Conservation (phyloP, 257 asterid genomes). For the Solanum medicagineum region DNA sequence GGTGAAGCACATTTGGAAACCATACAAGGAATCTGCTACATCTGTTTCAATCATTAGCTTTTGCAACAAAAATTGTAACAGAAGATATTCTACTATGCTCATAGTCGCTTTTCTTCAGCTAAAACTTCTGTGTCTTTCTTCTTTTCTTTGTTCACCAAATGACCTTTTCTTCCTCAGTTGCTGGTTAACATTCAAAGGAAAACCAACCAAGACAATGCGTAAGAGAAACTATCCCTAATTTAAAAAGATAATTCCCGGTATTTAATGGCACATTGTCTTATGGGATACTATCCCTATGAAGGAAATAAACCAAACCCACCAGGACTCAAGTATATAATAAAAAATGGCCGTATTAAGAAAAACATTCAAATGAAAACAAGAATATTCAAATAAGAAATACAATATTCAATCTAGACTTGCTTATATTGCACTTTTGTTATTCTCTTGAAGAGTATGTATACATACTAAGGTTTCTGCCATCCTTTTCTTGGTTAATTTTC, state of each 20-base stretch:
- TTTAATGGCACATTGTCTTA: background rate
- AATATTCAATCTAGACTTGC: background rate
- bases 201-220: background rate
- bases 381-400: background rate
- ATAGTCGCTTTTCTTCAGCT: background rate
- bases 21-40: background rate
- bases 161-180: background rate
- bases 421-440: background rate
- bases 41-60: background rate
- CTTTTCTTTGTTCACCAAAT: background rate
- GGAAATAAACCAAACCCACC: background rate
- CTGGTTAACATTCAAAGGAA: background rate
- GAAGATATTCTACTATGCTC: background rate
- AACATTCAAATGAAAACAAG: background rate
- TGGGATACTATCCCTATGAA: background rate
- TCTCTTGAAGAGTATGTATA: conserved; percentile 3
- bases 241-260: background rate
- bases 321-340: background rate
- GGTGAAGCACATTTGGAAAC: background rate
- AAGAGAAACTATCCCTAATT: background rate
- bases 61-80: background rate
- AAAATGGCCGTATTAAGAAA: background rate
- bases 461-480: conserved; percentile 1
- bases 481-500: conserved; percentile 10
- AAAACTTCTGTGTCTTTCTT: background rate